phyloP scores from a whole-genome alignment of 1,139 yeast genomes.

The Saccharomyces uvarum region DNA sequence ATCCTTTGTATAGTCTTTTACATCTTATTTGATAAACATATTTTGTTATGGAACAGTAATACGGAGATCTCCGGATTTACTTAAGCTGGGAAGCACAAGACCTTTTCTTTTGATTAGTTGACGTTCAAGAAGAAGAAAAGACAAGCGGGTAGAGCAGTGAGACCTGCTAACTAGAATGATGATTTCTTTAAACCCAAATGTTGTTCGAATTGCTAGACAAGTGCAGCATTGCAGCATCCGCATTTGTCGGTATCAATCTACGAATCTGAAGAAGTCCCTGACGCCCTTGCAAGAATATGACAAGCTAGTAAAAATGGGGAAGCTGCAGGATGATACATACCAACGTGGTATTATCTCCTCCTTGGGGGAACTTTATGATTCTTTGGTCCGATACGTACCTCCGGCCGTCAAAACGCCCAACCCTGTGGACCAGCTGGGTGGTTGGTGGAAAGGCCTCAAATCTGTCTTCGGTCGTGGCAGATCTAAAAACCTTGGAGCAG shows the following conservation, averaged over 20 bases:
- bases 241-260: neutral
- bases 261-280: neutral
- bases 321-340: slow-evolving; percentile 55
- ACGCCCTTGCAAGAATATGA: slow-evolving; percentile 59
- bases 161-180: neutral
- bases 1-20: neutral
- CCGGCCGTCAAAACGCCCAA: slow-evolving; percentile 47
- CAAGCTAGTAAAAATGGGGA: slow-evolving; percentile 43
- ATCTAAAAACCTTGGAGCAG: neutral
- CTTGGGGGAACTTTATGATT: slow-evolving; percentile 46
- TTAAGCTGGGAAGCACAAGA: neutral
- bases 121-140: neutral
- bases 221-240: slow-evolving; percentile 1
- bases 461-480: slow-evolving; percentile 9
- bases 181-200: neutral
- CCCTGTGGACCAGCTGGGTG: slow-evolving; percentile 39
- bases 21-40: neutral
- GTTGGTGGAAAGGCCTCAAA: slow-evolving; percentile 37
- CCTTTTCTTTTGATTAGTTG: neutral
- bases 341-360: slow-evolving; percentile 54
- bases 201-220: neutral
- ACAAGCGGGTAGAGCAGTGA: neutral
- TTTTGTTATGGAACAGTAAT: neutral
- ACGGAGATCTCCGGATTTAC: neutral
- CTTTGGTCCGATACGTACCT: slow-evolving; percentile 45